These are phyloP conservation scores for Fusarium domesticum DNA, from an alignment of 2,329 filamentous ascomycete genomes.

Conservation along the genomic window DNA sequence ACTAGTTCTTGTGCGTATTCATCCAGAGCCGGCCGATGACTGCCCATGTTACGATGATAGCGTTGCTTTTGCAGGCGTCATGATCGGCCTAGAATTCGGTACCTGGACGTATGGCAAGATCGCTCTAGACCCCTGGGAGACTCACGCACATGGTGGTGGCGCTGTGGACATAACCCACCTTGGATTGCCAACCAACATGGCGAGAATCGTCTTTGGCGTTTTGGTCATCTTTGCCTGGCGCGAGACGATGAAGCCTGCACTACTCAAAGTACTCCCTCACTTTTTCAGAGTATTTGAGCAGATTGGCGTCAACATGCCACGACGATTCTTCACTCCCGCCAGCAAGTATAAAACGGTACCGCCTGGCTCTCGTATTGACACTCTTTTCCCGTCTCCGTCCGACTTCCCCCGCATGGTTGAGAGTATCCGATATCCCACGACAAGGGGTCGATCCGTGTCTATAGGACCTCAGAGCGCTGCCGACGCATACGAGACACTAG, in stretches of 20 bases:
- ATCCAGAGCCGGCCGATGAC: slow-evolving; percentile 94
- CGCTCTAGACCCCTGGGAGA: slow-evolving; percentile 42
- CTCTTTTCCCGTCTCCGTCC: slow-evolving; percentile 83
- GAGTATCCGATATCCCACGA: slow-evolving; percentile 71
- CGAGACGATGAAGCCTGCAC: slow-evolving; percentile 78
- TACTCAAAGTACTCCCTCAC: slow-evolving; percentile 77
- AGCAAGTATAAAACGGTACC: slow-evolving; percentile 85
- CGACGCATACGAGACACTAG: slow-evolving; percentile 92
- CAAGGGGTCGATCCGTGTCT: slow-evolving; percentile 74
- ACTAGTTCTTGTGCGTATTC: slow-evolving; percentile 76
- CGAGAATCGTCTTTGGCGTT: slow-evolving; percentile 76
- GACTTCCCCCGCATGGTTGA: slow-evolving; percentile 80
- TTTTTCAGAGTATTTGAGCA: slow-evolving; percentile 83
- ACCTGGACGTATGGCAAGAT: slow-evolving; percentile 76
- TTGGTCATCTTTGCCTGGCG: slow-evolving; percentile 85
- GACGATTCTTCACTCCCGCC: slow-evolving; percentile 87
- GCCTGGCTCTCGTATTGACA: slow-evolving; percentile 67
- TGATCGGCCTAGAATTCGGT: slow-evolving; percentile 79
- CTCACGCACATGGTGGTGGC: slow-evolving; percentile 45
- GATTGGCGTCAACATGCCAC: slow-evolving; percentile 73
- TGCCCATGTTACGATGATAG: slow-evolving; percentile 97
- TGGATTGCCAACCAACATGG: slow-evolving; percentile 60
- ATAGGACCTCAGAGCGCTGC: slow-evolving; percentile 93
- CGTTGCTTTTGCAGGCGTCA: slow-evolving; percentile 85
- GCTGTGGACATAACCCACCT: slow-evolving; percentile 65